Evolutionary conservation across 768 basidiomycete species (phyloP).

Genomic region (Phallus indusiatus): DNA sequence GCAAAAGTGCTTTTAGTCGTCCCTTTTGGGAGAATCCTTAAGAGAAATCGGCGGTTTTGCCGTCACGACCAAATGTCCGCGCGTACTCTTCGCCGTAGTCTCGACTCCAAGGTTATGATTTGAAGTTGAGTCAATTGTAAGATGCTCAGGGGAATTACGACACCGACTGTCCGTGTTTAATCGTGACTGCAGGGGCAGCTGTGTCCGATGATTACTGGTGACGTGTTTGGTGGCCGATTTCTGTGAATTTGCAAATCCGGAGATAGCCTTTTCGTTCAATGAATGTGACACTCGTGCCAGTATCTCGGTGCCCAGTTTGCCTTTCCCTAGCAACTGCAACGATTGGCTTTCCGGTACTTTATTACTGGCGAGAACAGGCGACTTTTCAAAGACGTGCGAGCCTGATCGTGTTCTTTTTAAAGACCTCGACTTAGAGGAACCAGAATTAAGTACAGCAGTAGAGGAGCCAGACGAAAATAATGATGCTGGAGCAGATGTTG

Average conservation of each 20-base stretch:
- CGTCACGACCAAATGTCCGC: neutral
- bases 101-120: too few relatives aligned
- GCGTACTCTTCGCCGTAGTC: too few relatives aligned
- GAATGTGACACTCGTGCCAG: constrained; percentile 3
- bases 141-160: neutral
- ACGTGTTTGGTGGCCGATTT: neutral
- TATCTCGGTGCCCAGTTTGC: neutral
- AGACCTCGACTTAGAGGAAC: neutral
- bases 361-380: neutral
- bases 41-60: neutral
- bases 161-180: neutral
- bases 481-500: neutral
- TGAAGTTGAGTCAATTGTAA: too few relatives aligned
- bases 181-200: neutral
- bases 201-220: neutral
- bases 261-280: constrained; percentile 6
- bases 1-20: constrained; percentile 5
- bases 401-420: neutral
- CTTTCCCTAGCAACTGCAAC: neutral
- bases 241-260: constrained; percentile 1
- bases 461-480: neutral
- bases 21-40: constrained; percentile 3
- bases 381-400: neutral
- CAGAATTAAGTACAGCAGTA: neutral
- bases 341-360: neutral